phyloP scores from a whole-genome alignment of 176 grass and related monocot genomes.

The Canna indica region DNA sequence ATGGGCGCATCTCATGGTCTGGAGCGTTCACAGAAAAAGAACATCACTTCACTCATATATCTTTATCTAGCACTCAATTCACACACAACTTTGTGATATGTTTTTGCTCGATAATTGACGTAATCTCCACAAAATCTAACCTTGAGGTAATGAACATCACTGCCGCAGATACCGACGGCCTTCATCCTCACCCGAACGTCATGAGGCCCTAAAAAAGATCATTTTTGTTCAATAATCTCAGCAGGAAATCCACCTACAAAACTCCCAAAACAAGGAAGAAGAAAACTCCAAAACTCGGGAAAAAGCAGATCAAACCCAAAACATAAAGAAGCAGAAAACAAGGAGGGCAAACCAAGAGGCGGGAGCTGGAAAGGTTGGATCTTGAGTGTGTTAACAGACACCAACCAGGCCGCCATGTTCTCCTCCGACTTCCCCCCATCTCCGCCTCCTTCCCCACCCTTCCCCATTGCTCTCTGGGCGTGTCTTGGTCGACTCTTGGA shows the following conservation, averaged over 20 bases:
- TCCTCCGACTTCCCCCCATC: conserved; percentile 27
- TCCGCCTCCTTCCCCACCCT: conserved; percentile 48
- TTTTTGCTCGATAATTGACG: no score
- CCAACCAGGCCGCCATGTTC: conserved; percentile 97
- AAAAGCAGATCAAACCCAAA: neutral
- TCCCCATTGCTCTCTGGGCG: conserved; percentile 40
- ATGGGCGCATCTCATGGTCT: conserved; percentile 72
- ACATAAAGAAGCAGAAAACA: neutral
- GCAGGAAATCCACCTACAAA: neutral
- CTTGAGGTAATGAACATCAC: conserved; percentile 94
- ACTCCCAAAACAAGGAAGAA: neutral
- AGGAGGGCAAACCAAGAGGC: conserved; percentile 32
- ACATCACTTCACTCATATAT: neutral
- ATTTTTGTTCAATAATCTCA: conserved; percentile 2
- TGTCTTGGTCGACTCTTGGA: neutral
- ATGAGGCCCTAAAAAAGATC: conserved; percentile 35
- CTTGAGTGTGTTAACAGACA: conserved; percentile 78
- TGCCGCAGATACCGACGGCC: conserved; percentile 91
- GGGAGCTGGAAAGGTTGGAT: conserved; percentile 85
- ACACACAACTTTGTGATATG: neutral
- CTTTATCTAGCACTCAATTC: no score
- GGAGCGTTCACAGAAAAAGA: neutral
- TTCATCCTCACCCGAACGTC: conserved; percentile 88
- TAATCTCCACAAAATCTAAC: conserved; percentile 14
- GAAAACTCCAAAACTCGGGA: neutral